Evolutionary conservation across 331 rosid species (phyloP).

Genomic region (Malus hybrid): DNA sequence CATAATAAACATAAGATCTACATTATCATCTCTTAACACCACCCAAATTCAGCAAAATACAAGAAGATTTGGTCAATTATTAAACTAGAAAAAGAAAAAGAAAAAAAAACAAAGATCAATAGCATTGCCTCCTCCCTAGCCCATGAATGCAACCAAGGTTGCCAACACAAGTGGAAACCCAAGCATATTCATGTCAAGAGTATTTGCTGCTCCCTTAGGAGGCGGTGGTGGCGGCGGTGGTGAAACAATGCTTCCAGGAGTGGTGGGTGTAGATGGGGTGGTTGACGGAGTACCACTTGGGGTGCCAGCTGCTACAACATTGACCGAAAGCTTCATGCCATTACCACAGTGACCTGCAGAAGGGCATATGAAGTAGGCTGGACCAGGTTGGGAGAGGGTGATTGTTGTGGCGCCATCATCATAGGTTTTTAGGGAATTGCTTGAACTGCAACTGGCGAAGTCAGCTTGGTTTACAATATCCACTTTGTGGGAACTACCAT

Average conservation of each 20-base stretch:
- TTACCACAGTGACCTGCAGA: slow-evolving; percentile 30
- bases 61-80: background rate
- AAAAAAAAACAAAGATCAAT: background rate
- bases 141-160: slow-evolving; percentile 26
- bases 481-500: slow-evolving; percentile 27
- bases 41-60: slow-evolving; percentile 19
- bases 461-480: slow-evolving; percentile 21
- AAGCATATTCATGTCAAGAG: slow-evolving; percentile 19
- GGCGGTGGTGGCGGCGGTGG: slow-evolving; percentile 27
- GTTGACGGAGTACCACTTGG: slow-evolving; percentile 16
- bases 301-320: slow-evolving; percentile 31
- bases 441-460: slow-evolving; percentile 33
- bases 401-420: slow-evolving; percentile 13
- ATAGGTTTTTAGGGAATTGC: slow-evolving; percentile 7
- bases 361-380: slow-evolving; percentile 32
- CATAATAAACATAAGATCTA: slow-evolving; percentile 6
- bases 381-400: slow-evolving; percentile 6
- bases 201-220: slow-evolving; percentile 7
- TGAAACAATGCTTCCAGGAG: background rate
- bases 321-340: slow-evolving; percentile 51
- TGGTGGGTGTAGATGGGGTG: background rate
- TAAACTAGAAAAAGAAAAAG: background rate
- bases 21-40: slow-evolving; percentile 2
- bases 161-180: slow-evolving; percentile 34
- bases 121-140: slow-evolving; percentile 83